Base-by-base conservation (phyloP, 257 asterid species). In the Rauvolfia tetraphylla region DNA sequence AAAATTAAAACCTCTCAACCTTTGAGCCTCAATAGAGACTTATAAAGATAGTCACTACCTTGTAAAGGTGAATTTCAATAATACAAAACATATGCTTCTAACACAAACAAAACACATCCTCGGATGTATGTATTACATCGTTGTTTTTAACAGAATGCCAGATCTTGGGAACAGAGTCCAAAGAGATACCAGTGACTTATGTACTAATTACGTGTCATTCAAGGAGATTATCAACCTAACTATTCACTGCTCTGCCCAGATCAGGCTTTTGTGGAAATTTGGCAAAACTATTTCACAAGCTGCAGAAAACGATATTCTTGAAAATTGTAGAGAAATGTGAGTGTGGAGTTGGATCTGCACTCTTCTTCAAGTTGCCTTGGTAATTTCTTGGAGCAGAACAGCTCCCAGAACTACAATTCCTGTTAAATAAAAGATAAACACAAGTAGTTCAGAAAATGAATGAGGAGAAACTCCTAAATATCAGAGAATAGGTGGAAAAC, bases 371-470 rank as follows among this genome's bases (percentile, higher is more conserved):
- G 34, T 54, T 11, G 59, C 63, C 33, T 76, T 39, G 31, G n/a
- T 49, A 41, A 7, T 61, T 13, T 5, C 41, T 73, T 33, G 67
- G 44, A n/a, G 23, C 25, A 69, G 62, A 49, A 36, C 9, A 57
- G 27, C 69, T 68, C 67, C 38, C 20, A 22, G 23, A 75, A 51
- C 85, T 86, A 80, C 56, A 71, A 75, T 41, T 80, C 86, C 83
- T 84, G 85, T 69, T 61, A 20, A 63, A 67, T 23, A 31, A 34
- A 74, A 69, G 36, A 38, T 31, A 73, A n/a, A 5, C 3, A 15
- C 12, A 5, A 62, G 27, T 33, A 31, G 57, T 25, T 68, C 22
- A 57, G 51, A 15, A 68, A 34, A 46, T 6, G 9, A 20, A 42
- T 7, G 17, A 71, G 12, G 8, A 27, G 10, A 48, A 46, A 15